These are phyloP conservation scores for Bombardia bombarda DNA, from an alignment of 495 filamentous ascomycete genomes.

Conservation along the genomic window DNA sequence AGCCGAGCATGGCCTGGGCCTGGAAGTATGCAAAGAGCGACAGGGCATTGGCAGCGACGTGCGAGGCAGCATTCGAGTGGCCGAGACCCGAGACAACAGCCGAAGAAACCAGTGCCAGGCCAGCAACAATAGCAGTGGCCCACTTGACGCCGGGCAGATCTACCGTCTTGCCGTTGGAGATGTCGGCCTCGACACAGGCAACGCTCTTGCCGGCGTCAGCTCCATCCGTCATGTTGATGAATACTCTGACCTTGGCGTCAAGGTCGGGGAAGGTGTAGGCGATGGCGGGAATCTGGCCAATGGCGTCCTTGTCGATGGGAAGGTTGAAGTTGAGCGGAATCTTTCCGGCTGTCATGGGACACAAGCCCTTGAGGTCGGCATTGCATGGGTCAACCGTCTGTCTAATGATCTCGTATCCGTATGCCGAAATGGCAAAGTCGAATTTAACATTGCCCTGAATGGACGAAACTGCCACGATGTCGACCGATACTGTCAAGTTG, in stretches of 20 bases:
- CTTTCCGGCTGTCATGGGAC: slow-evolving; percentile 85
- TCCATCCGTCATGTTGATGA: slow-evolving; percentile 60
- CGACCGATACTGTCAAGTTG: slow-evolving; percentile 63
- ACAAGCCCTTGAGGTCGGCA: slow-evolving; percentile 63
- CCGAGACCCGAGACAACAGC: slow-evolving; percentile 78
- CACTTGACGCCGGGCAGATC: slow-evolving; percentile 84
- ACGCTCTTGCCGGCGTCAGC: slow-evolving; percentile 44
- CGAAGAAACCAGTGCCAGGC: slow-evolving; percentile 73
- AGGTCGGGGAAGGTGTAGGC: slow-evolving; percentile 88
- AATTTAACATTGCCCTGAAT: slow-evolving; percentile 79
- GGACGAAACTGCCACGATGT: slow-evolving; percentile 75
- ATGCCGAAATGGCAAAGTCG: slow-evolving; percentile 68
- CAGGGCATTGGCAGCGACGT: slow-evolving; percentile 89
- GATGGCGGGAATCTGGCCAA: slow-evolving; percentile 67
- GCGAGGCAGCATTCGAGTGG: slow-evolving; percentile 91
- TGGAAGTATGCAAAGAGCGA: slow-evolving; percentile 97
- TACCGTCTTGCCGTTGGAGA: slow-evolving; percentile 93
- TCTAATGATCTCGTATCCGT: slow-evolving; percentile 65
- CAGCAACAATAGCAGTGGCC: slow-evolving; percentile 86
- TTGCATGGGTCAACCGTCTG: slow-evolving; percentile 70
- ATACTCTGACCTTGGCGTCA: slow-evolving; percentile 74
- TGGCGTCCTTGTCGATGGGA: slow-evolving; percentile 46
- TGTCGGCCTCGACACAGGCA: slow-evolving; percentile 80
- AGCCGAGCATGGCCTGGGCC: slow-evolving; percentile 88
- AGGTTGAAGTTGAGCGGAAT: slow-evolving; percentile 72